Conservation (phyloP, 768 basidiomycete species). For the Lentinula guzmanii region DNA sequence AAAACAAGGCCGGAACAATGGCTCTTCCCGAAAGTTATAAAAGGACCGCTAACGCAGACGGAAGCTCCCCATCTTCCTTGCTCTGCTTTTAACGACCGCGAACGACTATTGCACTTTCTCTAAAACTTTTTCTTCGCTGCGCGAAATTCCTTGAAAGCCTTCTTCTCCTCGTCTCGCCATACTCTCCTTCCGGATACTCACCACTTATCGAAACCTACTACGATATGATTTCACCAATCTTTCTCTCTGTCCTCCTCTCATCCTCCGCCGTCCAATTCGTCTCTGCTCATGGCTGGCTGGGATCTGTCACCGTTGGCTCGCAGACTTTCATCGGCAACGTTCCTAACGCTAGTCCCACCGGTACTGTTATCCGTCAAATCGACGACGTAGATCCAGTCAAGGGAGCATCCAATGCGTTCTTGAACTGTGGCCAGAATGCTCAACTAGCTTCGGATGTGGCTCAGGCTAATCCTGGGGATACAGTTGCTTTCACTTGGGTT, state of each 20-base stretch:
- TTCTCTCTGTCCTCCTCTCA: neutral
- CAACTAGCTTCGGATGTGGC: constrained; percentile 34
- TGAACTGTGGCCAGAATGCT: constrained; percentile 41
- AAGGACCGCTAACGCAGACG: no score
- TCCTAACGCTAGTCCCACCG: constrained; percentile 13
- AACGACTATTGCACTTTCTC: no score
- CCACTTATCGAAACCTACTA: neutral
- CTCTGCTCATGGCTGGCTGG: constrained; percentile 6
- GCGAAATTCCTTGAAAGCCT: no score
- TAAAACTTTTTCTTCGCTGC: no score
- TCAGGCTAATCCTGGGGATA: constrained; percentile 37
- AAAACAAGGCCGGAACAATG: no score
- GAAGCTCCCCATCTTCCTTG: no score
- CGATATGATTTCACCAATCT: neutral
- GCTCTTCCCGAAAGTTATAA: no score
- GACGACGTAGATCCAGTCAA: constrained; percentile 38
- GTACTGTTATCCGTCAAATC: constrained; percentile 38
- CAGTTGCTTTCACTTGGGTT: constrained; percentile 33
- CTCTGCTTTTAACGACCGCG: no score
- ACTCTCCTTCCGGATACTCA: no score
- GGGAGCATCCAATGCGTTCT: constrained; percentile 30
- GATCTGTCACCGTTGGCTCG: neutral
- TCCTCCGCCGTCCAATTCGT: neutral
- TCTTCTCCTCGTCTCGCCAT: no score
- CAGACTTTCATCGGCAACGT: constrained; percentile 4